Evolutionary conservation across 179 eudicot genomes (phyloP), one percentile per base, ranked within the genome.

Genomic region (Sideroxylon spinosum): DNA sequence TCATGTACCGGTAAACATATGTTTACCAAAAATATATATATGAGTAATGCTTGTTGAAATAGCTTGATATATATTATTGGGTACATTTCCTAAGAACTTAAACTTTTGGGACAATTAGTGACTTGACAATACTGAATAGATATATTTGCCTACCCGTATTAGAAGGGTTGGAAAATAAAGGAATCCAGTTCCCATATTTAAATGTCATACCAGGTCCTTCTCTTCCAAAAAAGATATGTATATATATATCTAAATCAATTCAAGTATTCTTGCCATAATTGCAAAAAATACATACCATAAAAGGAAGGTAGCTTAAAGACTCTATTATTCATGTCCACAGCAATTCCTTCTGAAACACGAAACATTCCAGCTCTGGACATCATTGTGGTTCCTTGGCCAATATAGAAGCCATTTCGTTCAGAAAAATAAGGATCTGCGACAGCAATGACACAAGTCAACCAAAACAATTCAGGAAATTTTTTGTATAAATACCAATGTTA

Each of bases 301-400:
- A 95, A 90, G 64, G 98, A 93, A 83, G 98, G 93, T 78, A 93
- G 88, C 81, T 89, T 88, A 80, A 82, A 95, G 26, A 95, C 95
- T 85, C 93, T 86, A 59, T 90, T 67, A 49, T 53, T 83, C 98
- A 95, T 84, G 82, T 85, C 85, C 75, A 95, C 85, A 23, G 98
- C 98, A 75, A 88, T 84, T 78, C 99, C 99, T 80, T 88, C 53
- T 64, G 86, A 78, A 37, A 57, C 95, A 32, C 99, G 92, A 72
- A 95, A 95, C 60, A 90, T 90, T 57, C 98, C 97, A 73, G 95
- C 91, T 81, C 99, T 87, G 52, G 99, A 90, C 87, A 95, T 50
- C 92, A 86, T 89, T 56, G 97, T 74, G 37, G 88, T 87, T 83
- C 98, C 99, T 83, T 86, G 87, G 25, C 99, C 99, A 84, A 95